Base-by-base conservation (phyloP, 2,329 filamentous ascomycete genomes). In the Aspergillus felis region DNA sequence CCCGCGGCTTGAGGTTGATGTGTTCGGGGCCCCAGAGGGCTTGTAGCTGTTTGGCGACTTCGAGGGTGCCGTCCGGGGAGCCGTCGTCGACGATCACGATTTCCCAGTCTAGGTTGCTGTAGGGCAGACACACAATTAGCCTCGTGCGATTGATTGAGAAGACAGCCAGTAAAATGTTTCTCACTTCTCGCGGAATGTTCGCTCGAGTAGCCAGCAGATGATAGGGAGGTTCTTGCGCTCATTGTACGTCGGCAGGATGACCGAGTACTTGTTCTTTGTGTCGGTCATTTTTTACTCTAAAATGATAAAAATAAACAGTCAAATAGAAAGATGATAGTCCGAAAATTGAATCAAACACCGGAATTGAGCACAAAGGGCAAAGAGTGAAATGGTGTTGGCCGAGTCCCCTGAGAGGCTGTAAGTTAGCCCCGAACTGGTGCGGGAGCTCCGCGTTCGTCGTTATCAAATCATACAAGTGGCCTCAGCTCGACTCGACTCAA, bases 181-280 rank as follows among this genome's bases (percentile, higher is more conserved):
- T 63, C 81, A 97, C 93, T 89, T 83, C 76, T 96, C 86, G 53
- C 87, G 91, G 76, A 97, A 97, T 62, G 88, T 97, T 75, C 87
- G 88, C 80, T 96, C 90, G 66, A 99, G 84, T 76, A 99, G 81
- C 91, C 92, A 97, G 71, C 89, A 86, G 73, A 97, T 91, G 75
- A 99, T 94, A 70, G 94, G 94, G 66, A 99, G 86, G 80, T 99
- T 99, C 76, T 87, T 87, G 73, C 94, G 91, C 84, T 99, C 94
- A 77, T 99, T 97, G 86, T 96, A 99, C 61, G 94, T 99, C 57
- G 94, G 94, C 64, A 99, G 86, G 73, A 99, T 93, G 73, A 99
- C 88, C 66, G 93, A 96, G 84, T 97, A 99, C 79, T 93, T 96
- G 83, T 94, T 82, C 65, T 82, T 79, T 51, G 74, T 64, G 55